phyloP scores from a whole-genome alignment of 2,329 filamentous ascomycete species.

The Ophiostoma pallidulum region DNA sequence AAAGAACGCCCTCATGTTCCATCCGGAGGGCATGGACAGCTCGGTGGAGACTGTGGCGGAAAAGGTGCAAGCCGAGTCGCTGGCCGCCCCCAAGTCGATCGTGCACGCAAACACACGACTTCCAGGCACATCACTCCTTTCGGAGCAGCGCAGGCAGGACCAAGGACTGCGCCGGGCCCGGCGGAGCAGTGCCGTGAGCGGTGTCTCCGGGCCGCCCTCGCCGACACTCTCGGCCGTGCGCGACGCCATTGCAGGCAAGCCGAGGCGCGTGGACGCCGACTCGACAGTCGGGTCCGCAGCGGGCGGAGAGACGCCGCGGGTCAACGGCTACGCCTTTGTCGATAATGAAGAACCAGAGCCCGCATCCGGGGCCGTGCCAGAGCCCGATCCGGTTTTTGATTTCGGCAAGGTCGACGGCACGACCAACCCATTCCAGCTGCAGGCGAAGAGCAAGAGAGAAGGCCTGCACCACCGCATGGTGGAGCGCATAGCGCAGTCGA shows the following conservation, averaged over 20 bases:
- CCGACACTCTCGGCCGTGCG: constrained; percentile 77
- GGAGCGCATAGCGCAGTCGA: constrained; percentile 65
- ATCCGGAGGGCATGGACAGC: constrained; percentile 55
- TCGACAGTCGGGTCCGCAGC: constrained; percentile 29
- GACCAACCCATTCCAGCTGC: constrained; percentile 72
- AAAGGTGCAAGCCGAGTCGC: constrained; percentile 58
- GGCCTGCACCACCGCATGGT: constrained; percentile 79
- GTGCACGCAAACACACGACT: constrained; percentile 78
- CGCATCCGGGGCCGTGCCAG: constrained; percentile 22
- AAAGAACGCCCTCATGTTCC: constrained; percentile 83
- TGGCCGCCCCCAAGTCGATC: constrained; percentile 66
- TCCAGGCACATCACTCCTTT: constrained; percentile 35
- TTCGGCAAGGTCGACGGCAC: constrained; percentile 52
- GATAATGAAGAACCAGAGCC: constrained; percentile 56
- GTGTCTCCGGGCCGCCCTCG: constrained; percentile 52
- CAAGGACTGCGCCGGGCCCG: neutral
- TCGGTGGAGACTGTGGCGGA: constrained; percentile 53
- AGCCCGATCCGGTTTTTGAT: constrained; percentile 41
- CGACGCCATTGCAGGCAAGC: constrained; percentile 70
- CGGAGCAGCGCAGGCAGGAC: neutral
- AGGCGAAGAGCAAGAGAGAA: constrained; percentile 66
- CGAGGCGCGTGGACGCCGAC: constrained; percentile 53
- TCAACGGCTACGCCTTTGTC: constrained; percentile 92
- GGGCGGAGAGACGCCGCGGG: constrained; percentile 72
- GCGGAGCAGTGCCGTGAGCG: constrained; percentile 18